Percentiles rank a stretch among this genome's conserved stretches.
Conservation (phyloP, 2,329 filamentous ascomycete species). For the Malbranchea zuffiana region DNA sequence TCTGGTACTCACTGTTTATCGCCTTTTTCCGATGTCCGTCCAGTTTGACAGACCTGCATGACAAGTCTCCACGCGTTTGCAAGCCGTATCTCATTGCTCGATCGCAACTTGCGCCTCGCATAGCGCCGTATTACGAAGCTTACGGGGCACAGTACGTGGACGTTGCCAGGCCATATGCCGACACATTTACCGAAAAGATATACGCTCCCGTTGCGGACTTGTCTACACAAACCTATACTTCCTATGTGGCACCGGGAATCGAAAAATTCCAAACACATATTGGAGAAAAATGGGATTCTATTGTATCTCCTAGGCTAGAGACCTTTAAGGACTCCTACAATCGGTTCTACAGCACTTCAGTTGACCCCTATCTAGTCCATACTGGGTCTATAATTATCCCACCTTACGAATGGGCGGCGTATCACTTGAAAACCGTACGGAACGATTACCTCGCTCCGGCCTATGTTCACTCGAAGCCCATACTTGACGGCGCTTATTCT, state of each 20-base stretch:
- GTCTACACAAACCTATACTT: conserved; percentile 49
- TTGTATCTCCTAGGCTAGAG: conserved; percentile 61
- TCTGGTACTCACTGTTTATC: conserved; percentile 79
- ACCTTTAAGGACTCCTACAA: conserved; percentile 41
- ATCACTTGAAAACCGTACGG: conserved; percentile 56
- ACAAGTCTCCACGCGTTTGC: conserved; percentile 66
- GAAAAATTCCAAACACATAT: conserved; percentile 56
- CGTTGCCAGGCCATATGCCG: conserved; percentile 60
- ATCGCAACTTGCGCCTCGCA: conserved; percentile 58
- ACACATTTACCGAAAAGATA: conserved; percentile 47
- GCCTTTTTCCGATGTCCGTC: conserved; percentile 73
- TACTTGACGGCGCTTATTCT: conserved; percentile 57
- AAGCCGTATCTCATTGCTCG: conserved; percentile 62
- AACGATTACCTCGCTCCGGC: conserved; percentile 63
- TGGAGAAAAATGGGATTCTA: conserved; percentile 65
- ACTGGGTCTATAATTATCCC: conserved; percentile 50
- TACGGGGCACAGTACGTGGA: conserved; percentile 80
- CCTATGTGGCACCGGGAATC: conserved; percentile 64
- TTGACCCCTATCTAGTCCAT: conserved; percentile 64
- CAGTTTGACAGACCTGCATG: conserved; percentile 54
- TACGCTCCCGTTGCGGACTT: conserved; percentile 58
- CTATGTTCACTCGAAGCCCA: conserved; percentile 63
- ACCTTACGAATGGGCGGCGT: conserved; percentile 58
- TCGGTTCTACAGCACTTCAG: conserved; percentile 53
- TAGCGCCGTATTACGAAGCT: conserved; percentile 73